Evolutionary conservation across 306 rosid species (phyloP).

Genomic region (Cicer yamashitae): DNA sequence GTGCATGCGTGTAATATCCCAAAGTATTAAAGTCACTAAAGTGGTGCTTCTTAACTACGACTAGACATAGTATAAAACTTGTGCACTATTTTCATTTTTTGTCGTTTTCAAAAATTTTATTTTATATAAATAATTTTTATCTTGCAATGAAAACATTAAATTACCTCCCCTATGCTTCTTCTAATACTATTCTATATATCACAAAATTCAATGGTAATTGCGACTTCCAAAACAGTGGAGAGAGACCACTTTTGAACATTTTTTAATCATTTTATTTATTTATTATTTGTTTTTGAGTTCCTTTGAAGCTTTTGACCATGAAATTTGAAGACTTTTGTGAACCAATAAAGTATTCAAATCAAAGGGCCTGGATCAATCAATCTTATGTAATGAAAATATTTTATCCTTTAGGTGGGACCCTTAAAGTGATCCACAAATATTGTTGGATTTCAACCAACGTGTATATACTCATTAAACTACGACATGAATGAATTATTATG

Average conservation of each 20-base stretch:
- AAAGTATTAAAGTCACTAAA: slow-evolving; percentile 47
- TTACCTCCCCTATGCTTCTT: slow-evolving; percentile 36
- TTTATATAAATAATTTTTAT: slow-evolving; percentile 6
- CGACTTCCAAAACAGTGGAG: slow-evolving; percentile 48
- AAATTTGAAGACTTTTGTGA: slow-evolving; percentile 39
- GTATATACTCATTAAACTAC: slow-evolving; percentile 4
- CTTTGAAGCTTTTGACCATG: slow-evolving; percentile 45
- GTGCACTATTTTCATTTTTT: slow-evolving; percentile 7
- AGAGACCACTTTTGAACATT: slow-evolving; percentile 45
- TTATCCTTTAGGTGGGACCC: slow-evolving; percentile 40
- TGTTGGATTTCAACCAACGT: slow-evolving; percentile 21
- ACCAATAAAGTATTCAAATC: slow-evolving; percentile 38
- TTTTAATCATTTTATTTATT: slow-evolving; percentile 29
- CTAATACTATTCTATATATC: slow-evolving; percentile 4
- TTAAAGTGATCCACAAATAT: slow-evolving; percentile 17
- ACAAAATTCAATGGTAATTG: slow-evolving; percentile 46
- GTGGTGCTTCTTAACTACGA: slow-evolving; percentile 40
- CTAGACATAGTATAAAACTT: slow-evolving; percentile 31
- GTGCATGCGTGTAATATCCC: slow-evolving; percentile 57
- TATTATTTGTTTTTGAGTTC: slow-evolving; percentile 13
- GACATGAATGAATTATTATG: not conserved
- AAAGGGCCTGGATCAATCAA: slow-evolving; percentile 40
- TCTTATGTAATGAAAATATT: slow-evolving; percentile 32
- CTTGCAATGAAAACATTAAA: slow-evolving; percentile 22
- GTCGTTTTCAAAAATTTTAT: not conserved